Base-by-base conservation (phyloP, 768 basidiomycete species). In the Lactarius hatsudake region DNA sequence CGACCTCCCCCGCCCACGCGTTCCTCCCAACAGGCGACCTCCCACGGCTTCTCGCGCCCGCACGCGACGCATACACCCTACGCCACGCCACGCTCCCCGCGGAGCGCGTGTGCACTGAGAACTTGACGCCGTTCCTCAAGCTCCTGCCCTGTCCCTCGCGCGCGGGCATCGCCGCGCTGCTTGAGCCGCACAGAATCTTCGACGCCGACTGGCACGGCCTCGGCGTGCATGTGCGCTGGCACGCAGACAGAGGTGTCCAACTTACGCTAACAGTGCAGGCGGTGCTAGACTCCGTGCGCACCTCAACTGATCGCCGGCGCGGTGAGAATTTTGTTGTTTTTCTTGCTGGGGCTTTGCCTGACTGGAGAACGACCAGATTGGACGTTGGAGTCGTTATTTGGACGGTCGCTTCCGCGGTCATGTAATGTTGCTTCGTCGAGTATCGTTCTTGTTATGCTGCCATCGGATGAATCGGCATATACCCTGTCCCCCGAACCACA, bases 31-130 rank as follows among this genome's bases (percentile, higher is more conserved):
- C 87, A 70, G 89, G 89, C 34, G 77, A 79, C 13, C 76, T 88
- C 3, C 85, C 85, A 0, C 74, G 78, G 58, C 81, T 81, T 76
- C 76, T 55, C 61, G 2, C 61, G 10, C 43, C 65, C 79, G 34
- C 69, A 75, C 77, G 80, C 17, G 84, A 90, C 34, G 15, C 28
- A 3, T 62, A 70, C 65, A 79, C 81, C 55, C 81, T 94, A 30
- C 87, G 88, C 66, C 89, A 95, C 71, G 92, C 90, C 1, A 85
- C 86, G 9, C 83, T 90, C 23, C 90, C 91, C 8, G 91, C 88
- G 3, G 93, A 96, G 74, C 82, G 88, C 71, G 91, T 98, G n/a
- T 99, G 96, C 74, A 98, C 96, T 5, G 97, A 98, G 75, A 98
- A 98, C 73, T 80, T 98, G 10, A 98, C 96, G 0, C 96, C 97